Evolutionary conservation across 495 filamentous ascomycete genomes (phyloP).

Genomic region (Staphylotrichum tortipilum): DNA sequence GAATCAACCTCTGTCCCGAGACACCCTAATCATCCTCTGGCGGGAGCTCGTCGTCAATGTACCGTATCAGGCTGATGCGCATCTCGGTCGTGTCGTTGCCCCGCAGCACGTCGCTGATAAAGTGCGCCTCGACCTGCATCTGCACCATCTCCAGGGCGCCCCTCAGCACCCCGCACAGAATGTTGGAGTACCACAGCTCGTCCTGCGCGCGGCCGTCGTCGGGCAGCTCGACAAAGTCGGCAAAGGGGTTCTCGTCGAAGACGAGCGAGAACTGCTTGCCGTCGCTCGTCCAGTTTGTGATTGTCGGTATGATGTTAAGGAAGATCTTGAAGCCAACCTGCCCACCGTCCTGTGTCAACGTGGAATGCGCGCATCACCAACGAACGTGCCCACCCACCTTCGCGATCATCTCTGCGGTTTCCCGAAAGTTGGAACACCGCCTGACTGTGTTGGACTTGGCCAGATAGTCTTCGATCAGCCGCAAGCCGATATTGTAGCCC

Average conservation of each 20-base stretch:
- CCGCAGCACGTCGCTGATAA: constrained; percentile 86
- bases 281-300: constrained; percentile 93
- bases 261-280: constrained; percentile 92
- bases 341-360: background rate
- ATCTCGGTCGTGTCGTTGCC: constrained; percentile 97
- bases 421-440: constrained; percentile 83
- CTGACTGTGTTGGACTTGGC: constrained; percentile 80
- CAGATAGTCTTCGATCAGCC: constrained; percentile 94
- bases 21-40: constrained; percentile 75
- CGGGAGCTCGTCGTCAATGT: constrained; percentile 96
- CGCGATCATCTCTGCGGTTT: constrained; percentile 93
- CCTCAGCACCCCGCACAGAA: constrained; percentile 84
- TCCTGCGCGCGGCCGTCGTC: constrained; percentile 94
- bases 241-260: constrained; percentile 94
- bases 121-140: constrained; percentile 97
- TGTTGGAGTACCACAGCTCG: constrained; percentile 97
- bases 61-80: constrained; percentile 83
- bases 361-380: too few relatives aligned
- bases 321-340: constrained; percentile 99
- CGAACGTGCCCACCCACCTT: constrained; percentile 68
- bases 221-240: constrained; percentile 94
- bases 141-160: constrained; percentile 97
- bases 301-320: constrained; percentile 89
- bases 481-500: constrained; percentile 96
- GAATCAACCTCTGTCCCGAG: background rate